Evolutionary conservation across 2,329 filamentous ascomycete species (phyloP).

Genomic region (Xylariales sp.): DNA sequence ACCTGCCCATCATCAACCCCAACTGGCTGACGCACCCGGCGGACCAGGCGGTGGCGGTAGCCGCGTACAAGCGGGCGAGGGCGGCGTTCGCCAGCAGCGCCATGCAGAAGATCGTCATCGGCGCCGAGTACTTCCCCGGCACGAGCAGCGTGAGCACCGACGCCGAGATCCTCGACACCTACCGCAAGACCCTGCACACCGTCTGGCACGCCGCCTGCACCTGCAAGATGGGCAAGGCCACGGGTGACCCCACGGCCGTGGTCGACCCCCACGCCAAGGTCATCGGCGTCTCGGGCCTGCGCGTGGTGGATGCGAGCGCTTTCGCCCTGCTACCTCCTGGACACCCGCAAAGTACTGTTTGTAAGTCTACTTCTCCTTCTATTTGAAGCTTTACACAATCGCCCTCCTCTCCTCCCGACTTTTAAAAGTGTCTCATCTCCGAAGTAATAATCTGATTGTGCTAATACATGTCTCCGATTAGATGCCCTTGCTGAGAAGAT

Average conservation of each 20-base stretch:
- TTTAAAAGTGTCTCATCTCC: too few species aligned
- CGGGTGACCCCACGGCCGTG: constrained; percentile 11
- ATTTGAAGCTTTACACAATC: too few species aligned
- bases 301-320: constrained; percentile 10
- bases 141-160: constrained; percentile 4
- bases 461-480: too few species aligned
- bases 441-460: too few species aligned
- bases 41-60: constrained; percentile 40
- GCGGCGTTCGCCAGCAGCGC: constrained; percentile 13
- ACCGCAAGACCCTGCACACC: constrained; percentile 8
- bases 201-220: constrained; percentile 13
- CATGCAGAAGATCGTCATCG: constrained; percentile 4
- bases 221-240: constrained; percentile 11
- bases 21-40: constrained; percentile 38
- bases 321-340: constrained; percentile 9
- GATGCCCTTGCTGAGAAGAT: constrained; percentile 10
- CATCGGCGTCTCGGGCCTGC: constrained; percentile 11
- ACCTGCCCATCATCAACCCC: constrained; percentile 31
- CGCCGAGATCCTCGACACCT: constrained; percentile 7
- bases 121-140: constrained; percentile 8
- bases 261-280: constrained; percentile 12
- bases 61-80: constrained; percentile 36
- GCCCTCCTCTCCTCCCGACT: too few species aligned
- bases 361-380: too few species aligned
- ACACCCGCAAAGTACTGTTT: constrained; percentile 9